These are phyloP conservation scores for Selenicereus undatus DNA, from an alignment of 148 eudicot genomes.

Conservation along the genomic window DNA sequence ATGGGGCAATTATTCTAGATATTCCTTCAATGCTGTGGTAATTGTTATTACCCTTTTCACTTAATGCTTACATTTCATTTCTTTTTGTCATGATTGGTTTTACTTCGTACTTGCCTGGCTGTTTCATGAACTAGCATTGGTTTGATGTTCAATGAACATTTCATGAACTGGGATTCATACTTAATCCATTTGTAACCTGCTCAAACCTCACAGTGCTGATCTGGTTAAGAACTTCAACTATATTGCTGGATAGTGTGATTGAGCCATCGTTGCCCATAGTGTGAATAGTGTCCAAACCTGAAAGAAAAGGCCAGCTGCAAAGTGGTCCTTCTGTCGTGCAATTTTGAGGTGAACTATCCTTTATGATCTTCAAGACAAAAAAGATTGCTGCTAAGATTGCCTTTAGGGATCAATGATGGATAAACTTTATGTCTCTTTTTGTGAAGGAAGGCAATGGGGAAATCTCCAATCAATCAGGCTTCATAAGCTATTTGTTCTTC, in stretches of 20 bases:
- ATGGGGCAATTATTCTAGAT: constrained; percentile 66
- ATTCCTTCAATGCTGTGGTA: constrained; percentile 86
- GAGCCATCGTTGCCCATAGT: neutral
- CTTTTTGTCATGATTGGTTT: neutral
- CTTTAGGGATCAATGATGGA: neutral
- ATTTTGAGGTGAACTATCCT: neutral
- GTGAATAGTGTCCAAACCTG: neutral
- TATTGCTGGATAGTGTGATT: neutral
- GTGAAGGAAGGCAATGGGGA: neutral
- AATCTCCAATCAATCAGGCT: neutral
- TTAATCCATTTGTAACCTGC: neutral
- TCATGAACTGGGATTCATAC: neutral
- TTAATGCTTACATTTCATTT: neutral
- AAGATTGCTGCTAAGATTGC: neutral
- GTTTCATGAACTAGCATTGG: neutral
- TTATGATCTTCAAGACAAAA: neutral
- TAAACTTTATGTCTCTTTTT: neutral
- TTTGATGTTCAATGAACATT: neutral
- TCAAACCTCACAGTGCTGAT: too few relatives aligned
- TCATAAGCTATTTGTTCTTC: neutral
- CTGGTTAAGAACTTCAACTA: neutral
- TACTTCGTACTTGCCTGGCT: neutral
- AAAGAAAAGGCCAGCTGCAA: neutral
- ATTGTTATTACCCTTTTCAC: neutral
- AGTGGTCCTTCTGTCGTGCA: neutral